A percentile compares a stretch with the other conserved stretches of the same genome.
Conservation (phyloP, 345 rosid genomes). For the Eucalyptus melliodora region DNA sequence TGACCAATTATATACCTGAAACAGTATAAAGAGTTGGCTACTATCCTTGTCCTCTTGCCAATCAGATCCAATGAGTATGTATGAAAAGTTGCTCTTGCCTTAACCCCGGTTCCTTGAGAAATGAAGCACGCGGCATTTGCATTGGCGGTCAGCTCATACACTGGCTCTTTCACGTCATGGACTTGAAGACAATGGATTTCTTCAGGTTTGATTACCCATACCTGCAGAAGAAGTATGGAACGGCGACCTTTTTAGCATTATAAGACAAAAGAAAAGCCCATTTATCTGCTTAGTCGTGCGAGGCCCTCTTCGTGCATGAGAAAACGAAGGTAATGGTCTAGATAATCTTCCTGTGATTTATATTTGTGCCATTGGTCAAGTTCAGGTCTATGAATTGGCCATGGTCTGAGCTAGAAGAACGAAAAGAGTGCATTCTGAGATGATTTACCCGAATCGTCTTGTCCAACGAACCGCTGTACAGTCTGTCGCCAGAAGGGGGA, state of each 20-base stretch:
- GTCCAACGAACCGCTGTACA: slow-evolving; percentile 59
- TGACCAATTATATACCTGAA: slow-evolving; percentile 52
- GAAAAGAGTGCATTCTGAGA: not conserved
- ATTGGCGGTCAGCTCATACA: slow-evolving; percentile 31
- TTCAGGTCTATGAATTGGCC: not conserved
- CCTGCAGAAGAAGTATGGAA: slow-evolving; percentile 6
- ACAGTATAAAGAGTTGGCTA: not conserved
- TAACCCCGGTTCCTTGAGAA: slow-evolving; percentile 45
- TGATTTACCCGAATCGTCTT: slow-evolving; percentile 47
- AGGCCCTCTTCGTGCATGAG: not conserved
- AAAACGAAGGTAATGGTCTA: not conserved
- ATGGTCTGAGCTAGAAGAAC: not conserved
- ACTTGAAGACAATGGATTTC: slow-evolving; percentile 48
- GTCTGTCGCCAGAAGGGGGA: slow-evolving; percentile 35
- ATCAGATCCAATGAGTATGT: not conserved
- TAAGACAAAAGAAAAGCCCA: not conserved
- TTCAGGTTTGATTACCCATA: slow-evolving; percentile 43
- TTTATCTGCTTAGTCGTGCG: not conserved
- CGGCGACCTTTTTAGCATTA: not conserved
- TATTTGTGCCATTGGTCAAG: not conserved
- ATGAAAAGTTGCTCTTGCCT: slow-evolving; percentile 15
- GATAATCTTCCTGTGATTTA: not conserved
- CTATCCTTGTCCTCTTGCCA: not conserved
- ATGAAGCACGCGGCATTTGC: slow-evolving; percentile 29
- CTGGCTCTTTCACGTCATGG: slow-evolving; percentile 52